phyloP scores from a whole-genome alignment of 148 eudicot genomes.

The Selenicereus undatus region DNA sequence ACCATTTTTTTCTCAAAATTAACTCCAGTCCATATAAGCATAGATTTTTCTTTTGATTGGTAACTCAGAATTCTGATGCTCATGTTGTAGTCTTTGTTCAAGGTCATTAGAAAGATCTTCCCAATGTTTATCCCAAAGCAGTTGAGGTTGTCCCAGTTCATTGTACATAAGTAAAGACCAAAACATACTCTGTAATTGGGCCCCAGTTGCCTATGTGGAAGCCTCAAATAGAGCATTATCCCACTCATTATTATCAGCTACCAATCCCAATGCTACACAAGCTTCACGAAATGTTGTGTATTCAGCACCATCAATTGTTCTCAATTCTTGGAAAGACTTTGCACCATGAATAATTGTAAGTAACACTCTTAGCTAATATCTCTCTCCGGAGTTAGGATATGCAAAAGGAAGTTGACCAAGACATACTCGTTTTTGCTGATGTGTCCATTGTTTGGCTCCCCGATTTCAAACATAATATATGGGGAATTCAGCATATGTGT shows the following conservation, averaged over 20 bases:
- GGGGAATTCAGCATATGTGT: background rate
- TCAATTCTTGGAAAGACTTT: background rate
- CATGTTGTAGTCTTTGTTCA: background rate
- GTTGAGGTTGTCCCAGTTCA: too few species aligned
- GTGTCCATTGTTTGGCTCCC: too few species aligned
- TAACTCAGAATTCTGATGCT: too few species aligned
- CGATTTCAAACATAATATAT: background rate
- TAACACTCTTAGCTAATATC: conserved; percentile 1
- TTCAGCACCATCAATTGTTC: background rate
- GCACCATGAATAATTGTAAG: background rate
- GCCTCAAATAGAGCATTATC: background rate
- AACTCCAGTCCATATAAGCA: background rate
- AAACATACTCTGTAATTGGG: background rate
- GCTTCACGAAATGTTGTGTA: background rate
- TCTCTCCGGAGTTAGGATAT: background rate
- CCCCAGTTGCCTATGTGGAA: background rate
- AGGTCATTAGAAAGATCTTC: background rate
- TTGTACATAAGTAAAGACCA: too few species aligned
- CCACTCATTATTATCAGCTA: background rate
- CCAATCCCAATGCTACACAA: background rate
- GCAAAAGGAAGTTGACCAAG: background rate
- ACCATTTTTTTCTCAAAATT: background rate
- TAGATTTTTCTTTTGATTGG: background rate
- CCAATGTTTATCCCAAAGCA: background rate
- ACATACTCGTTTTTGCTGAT: background rate